Evolutionary conservation across 176 grass and related monocot species (phyloP), one percentile per base, ranked within the genome.

Genomic region (Oryza meridionalis): DNA sequence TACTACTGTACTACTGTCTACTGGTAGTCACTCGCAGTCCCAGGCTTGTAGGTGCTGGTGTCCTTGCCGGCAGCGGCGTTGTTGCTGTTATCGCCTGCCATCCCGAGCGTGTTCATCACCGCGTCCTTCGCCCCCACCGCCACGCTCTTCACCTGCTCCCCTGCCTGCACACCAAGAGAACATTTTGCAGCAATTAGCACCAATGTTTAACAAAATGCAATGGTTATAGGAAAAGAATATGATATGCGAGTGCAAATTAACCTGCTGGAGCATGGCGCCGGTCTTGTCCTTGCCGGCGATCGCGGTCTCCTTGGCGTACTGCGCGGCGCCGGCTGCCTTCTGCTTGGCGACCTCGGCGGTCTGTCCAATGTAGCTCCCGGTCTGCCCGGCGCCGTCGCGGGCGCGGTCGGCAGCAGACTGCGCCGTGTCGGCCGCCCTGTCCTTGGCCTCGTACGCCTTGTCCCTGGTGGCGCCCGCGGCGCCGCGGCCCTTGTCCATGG

Each of bases 251-350:
- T 13, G 50, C 5, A 10, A 40, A 38, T 38, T 6, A 27, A 97
- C 94, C 87, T 92, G 90, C 69, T 89, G 88, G 51, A 94, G 76
- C 29, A 92, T 16, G 32, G 58, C 73, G 33, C 84, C 91, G 27
- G 92, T 75, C 83, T 89, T 94, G 43, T 94, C 92, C 90, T 90
- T 90, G 46, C 82, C 94, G 24, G 66, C 83, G 0, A 86, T 73
- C 0, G 47, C 78, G 6, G 85, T 92, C n/a, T 97, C 90, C 83
- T 89, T 89, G 17, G 88, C 62, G 66, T 70, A 86, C 82, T 87
- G 71, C 51, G 77, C 91, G 1, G 90, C 78, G 25, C 85, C 75
- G 26, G 77, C 82, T 1, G 81, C 77, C 65, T 89, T 89, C 71
- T 89, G 82, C 77, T 22, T 85, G 42, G 87, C 77, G 40, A 0